Percentiles rank a stretch among this genome's conserved stretches.
Evolutionary conservation across 2,329 filamentous ascomycete species (phyloP).

Genomic region (Xenosphaeropsis pyriputrescens): DNA sequence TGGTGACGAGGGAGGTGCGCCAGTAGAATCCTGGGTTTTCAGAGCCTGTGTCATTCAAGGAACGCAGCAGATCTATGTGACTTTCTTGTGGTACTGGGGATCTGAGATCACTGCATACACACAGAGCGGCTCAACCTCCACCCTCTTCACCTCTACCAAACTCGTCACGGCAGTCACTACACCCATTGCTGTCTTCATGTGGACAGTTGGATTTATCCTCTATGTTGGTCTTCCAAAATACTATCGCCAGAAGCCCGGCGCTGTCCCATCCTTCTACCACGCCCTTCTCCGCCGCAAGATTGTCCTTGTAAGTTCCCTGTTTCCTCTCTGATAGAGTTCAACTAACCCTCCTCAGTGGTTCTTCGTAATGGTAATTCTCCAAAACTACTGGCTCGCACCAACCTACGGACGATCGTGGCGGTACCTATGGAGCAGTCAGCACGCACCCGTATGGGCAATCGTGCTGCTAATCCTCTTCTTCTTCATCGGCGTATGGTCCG

Average conservation of each 20-base stretch:
- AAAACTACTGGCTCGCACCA: constrained; percentile 53
- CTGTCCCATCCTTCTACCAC: constrained; percentile 49
- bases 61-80: constrained; percentile 50
- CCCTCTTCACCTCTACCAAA: constrained; percentile 1
- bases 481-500: constrained; percentile 39
- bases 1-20: constrained; percentile 45
- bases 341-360: constrained; percentile 30
- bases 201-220: constrained; percentile 36
- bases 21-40: constrained; percentile 51
- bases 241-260: constrained; percentile 49
- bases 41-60: constrained; percentile 52
- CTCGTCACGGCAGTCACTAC: constrained; percentile 30
- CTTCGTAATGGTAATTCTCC: constrained; percentile 45
- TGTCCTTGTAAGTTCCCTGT: constrained; percentile 23
- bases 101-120: constrained; percentile 31
- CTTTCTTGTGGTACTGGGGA: constrained; percentile 54
- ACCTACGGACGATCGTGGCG: constrained; percentile 54
- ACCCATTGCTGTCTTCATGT: constrained; percentile 41
- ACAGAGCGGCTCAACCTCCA: constrained; percentile 21
- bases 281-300: constrained; percentile 47
- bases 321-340: not conserved
- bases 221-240: constrained; percentile 50
- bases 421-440: constrained; percentile 18
- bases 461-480: constrained; percentile 38
- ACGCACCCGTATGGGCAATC: constrained; percentile 40